Evolutionary conservation across 225 moss, liverwort and hornwort species (phyloP).

Genomic region (Bryum argenteum): DNA sequence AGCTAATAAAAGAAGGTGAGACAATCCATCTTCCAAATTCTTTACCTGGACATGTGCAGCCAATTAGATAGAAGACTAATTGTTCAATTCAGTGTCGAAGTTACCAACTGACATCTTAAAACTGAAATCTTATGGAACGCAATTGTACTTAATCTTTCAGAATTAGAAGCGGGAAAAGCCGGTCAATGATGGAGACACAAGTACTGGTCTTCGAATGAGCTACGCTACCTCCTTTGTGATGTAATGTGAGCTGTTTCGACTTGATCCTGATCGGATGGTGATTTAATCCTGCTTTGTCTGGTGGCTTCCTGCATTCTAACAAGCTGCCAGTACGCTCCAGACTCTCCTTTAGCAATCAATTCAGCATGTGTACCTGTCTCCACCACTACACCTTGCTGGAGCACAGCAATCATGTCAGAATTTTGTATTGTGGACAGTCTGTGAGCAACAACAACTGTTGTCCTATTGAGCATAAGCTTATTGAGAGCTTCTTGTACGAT

Average conservation of each 20-base stretch:
- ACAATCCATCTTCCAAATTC: not conserved
- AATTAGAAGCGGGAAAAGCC: not conserved
- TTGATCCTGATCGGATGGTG: constrained; percentile 42
- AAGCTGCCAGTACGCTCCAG: constrained; percentile 68
- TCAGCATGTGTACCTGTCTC: constrained; percentile 68
- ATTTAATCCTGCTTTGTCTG: constrained; percentile 43
- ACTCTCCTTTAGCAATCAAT: constrained; percentile 45
- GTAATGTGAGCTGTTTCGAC: constrained; percentile 53
- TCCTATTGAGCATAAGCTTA: constrained; percentile 69
- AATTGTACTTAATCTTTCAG: not conserved
- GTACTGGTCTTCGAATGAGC: not conserved
- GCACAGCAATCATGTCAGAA: constrained; percentile 72
- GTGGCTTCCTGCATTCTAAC: constrained; percentile 56
- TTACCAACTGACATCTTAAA: not conserved
- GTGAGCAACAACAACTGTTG: constrained; percentile 75
- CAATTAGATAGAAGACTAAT: not conserved
- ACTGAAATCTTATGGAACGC: not conserved
- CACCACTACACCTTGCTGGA: constrained; percentile 76
- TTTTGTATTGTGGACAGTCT: constrained; percentile 69
- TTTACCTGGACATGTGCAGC: not conserved
- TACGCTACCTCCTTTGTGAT: constrained; percentile 35
- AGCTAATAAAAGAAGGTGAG: not conserved
- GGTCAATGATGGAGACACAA: not conserved
- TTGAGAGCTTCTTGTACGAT: constrained; percentile 69
- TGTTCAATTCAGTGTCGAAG: not conserved